These are phyloP conservation scores for Saccharomycopsis fibuligera DNA, from an alignment of 805 yeast genomes.

Conservation along the genomic window DNA sequence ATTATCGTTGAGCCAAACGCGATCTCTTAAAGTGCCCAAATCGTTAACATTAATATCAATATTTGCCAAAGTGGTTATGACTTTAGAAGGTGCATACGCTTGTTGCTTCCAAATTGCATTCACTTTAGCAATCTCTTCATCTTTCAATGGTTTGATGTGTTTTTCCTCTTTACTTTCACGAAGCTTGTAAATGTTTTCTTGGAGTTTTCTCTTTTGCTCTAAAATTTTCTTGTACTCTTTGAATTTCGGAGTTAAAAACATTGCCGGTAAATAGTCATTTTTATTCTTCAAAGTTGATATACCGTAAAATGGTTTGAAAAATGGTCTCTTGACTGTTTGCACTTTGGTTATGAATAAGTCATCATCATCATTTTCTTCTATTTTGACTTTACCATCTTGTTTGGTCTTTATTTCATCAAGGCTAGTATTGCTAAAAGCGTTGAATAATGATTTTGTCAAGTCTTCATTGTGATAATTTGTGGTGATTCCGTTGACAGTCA, in stretches of 20 bases:
- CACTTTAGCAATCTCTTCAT: slow-evolving; percentile 5
- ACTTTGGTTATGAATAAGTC: slow-evolving; percentile 10
- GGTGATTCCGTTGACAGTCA: neutral
- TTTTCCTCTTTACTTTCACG: neutral
- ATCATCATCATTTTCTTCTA: neutral
- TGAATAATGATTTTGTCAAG: no score
- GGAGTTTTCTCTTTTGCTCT: slow-evolving; percentile 14
- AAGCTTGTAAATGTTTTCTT: slow-evolving; percentile 8
- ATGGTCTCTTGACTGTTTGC: neutral
- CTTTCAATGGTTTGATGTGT: slow-evolving; percentile 1
- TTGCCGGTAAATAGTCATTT: neutral
- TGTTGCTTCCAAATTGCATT: slow-evolving; percentile 8
- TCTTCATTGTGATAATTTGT: no score
- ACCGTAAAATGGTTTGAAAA: no score
- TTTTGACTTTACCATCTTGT: neutral
- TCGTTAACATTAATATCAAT: slow-evolving; percentile 66
- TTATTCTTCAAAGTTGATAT: neutral
- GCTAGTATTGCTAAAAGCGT: neutral
- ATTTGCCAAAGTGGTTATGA: slow-evolving; percentile 29
- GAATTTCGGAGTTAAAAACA: slow-evolving; percentile 12
- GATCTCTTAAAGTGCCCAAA: slow-evolving; percentile 59
- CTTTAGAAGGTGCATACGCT: neutral
- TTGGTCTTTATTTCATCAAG: neutral
- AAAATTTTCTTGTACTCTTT: slow-evolving; percentile 15
- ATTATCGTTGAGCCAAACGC: slow-evolving; percentile 86